Evolutionary conservation across 108 stramenopile genomes (phyloP).

Genomic region (Skeletonema costatum): DNA sequence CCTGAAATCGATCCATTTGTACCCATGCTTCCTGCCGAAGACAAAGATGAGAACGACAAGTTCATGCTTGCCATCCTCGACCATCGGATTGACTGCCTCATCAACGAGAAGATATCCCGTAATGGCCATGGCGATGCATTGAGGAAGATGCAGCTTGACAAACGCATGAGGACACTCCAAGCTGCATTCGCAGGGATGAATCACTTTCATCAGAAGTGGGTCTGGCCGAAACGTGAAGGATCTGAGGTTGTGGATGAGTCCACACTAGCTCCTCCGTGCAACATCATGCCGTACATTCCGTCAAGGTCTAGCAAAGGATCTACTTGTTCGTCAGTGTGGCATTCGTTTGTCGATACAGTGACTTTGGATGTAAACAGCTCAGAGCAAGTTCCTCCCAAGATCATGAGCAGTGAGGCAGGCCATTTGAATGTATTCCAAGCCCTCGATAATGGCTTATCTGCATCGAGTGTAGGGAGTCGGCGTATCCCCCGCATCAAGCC

Average conservation of each 20-base stretch:
- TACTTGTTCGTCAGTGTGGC: conserved; percentile 11
- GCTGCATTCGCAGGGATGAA: not conserved
- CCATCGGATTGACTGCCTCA: conserved; percentile 21
- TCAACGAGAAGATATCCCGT: not conserved
- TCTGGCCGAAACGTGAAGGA: conserved; percentile 17
- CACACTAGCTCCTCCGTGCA: conserved; percentile 19
- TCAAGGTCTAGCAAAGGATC: not conserved
- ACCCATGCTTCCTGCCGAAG: conserved; percentile 42
- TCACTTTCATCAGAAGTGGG: conserved; percentile 15
- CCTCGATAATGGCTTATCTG: not conserved
- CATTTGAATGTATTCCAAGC: conserved; percentile 13
- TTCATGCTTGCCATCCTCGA: conserved; percentile 20
- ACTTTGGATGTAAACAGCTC: not conserved
- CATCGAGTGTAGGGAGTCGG: not conserved
- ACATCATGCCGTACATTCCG: conserved; percentile 22
- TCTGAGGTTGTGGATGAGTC: not conserved
- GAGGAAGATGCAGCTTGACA: not conserved
- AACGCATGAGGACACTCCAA: conserved; percentile 4
- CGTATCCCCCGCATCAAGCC: conserved; percentile 7
- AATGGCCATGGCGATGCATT: not conserved
- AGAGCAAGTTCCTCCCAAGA: not conserved
- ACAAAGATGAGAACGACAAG: conserved; percentile 4
- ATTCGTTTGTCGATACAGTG: conserved; percentile 8
- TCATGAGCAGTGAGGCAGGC: not conserved
- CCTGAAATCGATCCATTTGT: conserved; percentile 40